Evolutionary conservation across 1,284 basidiomycete species (phyloP).

Genomic region (Cryptococcus sp.): DNA sequence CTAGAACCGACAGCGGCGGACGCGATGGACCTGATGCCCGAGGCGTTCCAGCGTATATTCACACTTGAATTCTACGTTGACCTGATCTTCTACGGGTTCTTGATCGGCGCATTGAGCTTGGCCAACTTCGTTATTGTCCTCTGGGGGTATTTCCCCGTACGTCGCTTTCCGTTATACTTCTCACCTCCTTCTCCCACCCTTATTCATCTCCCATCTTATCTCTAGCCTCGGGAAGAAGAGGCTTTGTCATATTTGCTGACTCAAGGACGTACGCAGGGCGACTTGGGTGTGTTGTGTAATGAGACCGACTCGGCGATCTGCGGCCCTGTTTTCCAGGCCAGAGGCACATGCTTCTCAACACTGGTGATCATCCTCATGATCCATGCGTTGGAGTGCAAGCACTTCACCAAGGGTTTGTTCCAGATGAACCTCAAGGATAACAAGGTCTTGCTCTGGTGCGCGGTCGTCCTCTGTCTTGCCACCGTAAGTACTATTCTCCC

Average conservation of each 20-base stretch:
- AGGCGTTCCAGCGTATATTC: conserved; percentile 59
- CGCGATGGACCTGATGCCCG: conserved; percentile 63
- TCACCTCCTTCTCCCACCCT: neutral
- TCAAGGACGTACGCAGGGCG: conserved; percentile 43
- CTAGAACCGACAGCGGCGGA: conserved; percentile 62
- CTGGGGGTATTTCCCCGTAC: conserved; percentile 55
- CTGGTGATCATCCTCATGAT: conserved; percentile 59
- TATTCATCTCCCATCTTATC: neutral
- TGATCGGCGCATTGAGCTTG: conserved; percentile 63
- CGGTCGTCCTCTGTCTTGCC: conserved; percentile 42
- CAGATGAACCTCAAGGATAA: conserved; percentile 60
- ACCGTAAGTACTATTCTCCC: conserved; percentile 24
- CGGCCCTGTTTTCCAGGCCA: conserved; percentile 59
- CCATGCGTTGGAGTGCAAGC: conserved; percentile 53
- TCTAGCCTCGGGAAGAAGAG: too few relatives aligned
- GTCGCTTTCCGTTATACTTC: neutral
- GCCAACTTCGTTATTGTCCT: conserved; percentile 61
- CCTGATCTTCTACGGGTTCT: conserved; percentile 64
- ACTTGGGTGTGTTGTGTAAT: conserved; percentile 60
- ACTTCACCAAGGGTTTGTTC: conserved; percentile 51
- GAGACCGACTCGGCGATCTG: conserved; percentile 42
- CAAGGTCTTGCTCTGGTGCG: conserved; percentile 60
- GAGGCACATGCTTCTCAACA: conserved; percentile 60
- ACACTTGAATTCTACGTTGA: conserved; percentile 61
- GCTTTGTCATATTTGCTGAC: neutral